Evolutionary conservation across 129 eudicot species (phyloP).

Genomic region (Sambucus nigra): DNA sequence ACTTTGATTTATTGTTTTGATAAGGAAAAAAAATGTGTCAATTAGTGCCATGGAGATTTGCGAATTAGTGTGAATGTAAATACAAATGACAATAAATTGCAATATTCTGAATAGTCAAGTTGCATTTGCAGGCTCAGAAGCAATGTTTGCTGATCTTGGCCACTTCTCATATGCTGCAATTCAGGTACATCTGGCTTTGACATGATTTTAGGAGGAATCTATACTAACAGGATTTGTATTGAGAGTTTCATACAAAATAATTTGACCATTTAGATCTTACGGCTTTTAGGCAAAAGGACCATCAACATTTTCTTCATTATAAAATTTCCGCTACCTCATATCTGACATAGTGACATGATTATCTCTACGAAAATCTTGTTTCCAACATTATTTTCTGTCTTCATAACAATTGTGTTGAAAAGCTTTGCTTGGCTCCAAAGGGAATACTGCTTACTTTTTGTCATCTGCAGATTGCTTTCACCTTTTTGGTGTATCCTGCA

Average conservation of each 20-base stretch:
- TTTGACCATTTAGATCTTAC: not conserved
- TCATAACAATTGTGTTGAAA: too few relatives aligned
- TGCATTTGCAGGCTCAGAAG: constrained; percentile 79
- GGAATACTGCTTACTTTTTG: constrained; percentile 3
- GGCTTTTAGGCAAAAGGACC: not conserved
- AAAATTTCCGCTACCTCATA: too few relatives aligned
- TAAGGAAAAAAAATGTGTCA: too few relatives aligned
- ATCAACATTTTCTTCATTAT: not conserved
- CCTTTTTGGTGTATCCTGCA: constrained; percentile 88
- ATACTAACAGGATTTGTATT: not conserved
- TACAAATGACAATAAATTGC: not conserved
- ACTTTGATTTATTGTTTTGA: too few relatives aligned
- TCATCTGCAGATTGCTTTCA: constrained; percentile 72
- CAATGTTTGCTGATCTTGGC: constrained; percentile 98
- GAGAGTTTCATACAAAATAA: not conserved
- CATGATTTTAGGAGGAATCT: not conserved
- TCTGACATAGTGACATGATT: too few relatives aligned
- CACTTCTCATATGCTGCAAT: constrained; percentile 91
- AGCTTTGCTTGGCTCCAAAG: not conserved
- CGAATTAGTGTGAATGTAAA: not conserved
- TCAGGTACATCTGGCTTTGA: constrained; percentile 45
- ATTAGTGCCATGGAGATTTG: too few relatives aligned
- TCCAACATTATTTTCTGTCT: too few relatives aligned
- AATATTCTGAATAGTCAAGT: not conserved
- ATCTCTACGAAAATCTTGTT: too few relatives aligned